These are phyloP conservation scores for Corymbia citriodora DNA, from an alignment of 441 rosid genomes.

Conservation along the genomic window DNA sequence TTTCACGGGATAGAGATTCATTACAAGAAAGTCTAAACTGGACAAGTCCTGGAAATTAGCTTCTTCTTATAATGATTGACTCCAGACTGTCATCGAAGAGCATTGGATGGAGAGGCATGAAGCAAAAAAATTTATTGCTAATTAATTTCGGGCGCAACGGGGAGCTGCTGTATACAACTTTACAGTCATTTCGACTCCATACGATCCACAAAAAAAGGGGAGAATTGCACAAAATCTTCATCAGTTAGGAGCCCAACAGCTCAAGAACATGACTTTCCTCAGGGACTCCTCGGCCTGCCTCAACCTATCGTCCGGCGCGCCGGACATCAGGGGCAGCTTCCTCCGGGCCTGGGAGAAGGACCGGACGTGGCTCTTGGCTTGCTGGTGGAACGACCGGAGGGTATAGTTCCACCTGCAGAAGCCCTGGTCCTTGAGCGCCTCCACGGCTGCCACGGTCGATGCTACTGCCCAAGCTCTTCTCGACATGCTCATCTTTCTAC, in stretches of 20 bases:
- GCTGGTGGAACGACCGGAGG: slow-evolving; percentile 17
- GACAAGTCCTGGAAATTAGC: not conserved
- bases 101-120: not conserved
- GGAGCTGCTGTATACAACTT: not conserved
- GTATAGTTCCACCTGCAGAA: slow-evolving; percentile 30
- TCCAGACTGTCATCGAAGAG: not conserved
- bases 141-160: not conserved
- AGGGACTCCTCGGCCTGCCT: slow-evolving; percentile 22
- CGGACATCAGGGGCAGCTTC: not conserved
- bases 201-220: not conserved
- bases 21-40: not conserved
- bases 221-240: not conserved
- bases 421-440: slow-evolving; percentile 35
- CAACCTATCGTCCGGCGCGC: not conserved
- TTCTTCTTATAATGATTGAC: not conserved
- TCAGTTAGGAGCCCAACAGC: slow-evolving; percentile 30
- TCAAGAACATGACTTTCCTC: slow-evolving; percentile 22
- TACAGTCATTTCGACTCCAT: not conserved
- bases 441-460: slow-evolving; percentile 21
- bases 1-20: not conserved
- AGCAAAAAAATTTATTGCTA: not conserved
- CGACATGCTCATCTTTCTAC: not conserved
- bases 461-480: slow-evolving; percentile 6
- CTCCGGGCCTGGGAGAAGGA: slow-evolving; percentile 1
- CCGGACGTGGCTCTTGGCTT: slow-evolving; percentile 1